Evolutionary conservation across 805 yeast genomes (phyloP).

Genomic region (Wickerhamiella allomyrinae): DNA sequence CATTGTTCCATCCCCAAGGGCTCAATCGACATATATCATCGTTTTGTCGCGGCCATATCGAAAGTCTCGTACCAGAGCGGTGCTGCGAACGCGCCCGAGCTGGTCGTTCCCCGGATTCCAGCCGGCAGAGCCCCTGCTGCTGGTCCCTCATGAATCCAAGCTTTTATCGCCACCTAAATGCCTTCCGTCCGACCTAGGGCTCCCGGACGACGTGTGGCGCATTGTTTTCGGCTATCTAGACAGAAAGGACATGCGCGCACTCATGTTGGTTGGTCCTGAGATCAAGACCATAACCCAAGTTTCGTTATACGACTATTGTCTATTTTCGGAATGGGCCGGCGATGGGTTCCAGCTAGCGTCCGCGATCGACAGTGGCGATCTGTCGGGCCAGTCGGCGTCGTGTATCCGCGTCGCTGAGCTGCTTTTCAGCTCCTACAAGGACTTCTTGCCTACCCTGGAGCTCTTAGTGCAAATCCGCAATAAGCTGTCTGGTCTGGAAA

Average conservation of each 20-base stretch:
- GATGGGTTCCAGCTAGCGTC: conserved; percentile 13
- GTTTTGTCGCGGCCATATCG: too few species aligned
- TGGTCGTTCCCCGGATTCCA: too few species aligned
- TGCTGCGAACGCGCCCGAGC: too few species aligned
- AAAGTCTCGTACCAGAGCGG: too few species aligned
- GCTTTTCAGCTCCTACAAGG: conserved; percentile 10
- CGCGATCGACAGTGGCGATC: conserved; percentile 10
- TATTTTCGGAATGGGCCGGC: conserved; percentile 15
- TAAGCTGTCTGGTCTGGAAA: conserved; percentile 7
- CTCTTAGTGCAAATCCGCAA: conserved; percentile 8
- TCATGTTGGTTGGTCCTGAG: conserved; percentile 9
- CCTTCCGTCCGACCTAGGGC: not conserved
- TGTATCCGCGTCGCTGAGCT: conserved; percentile 10
- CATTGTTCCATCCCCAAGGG: too few species aligned
- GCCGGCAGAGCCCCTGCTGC: too few species aligned
- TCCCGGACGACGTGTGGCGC: conserved; percentile 11
- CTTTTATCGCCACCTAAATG: too few species aligned
- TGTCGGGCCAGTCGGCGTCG: conserved; percentile 8
- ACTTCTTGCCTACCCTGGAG: conserved; percentile 10
- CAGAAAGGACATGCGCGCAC: conserved; percentile 7
- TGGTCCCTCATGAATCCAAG: too few species aligned
- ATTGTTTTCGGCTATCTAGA: conserved; percentile 8
- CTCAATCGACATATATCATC: too few species aligned
- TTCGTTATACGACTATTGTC: conserved; percentile 11
- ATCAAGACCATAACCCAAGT: conserved; percentile 8